phyloP scores from a whole-genome alignment of 179 eudicot species.

The Beta macrorhiza region DNA sequence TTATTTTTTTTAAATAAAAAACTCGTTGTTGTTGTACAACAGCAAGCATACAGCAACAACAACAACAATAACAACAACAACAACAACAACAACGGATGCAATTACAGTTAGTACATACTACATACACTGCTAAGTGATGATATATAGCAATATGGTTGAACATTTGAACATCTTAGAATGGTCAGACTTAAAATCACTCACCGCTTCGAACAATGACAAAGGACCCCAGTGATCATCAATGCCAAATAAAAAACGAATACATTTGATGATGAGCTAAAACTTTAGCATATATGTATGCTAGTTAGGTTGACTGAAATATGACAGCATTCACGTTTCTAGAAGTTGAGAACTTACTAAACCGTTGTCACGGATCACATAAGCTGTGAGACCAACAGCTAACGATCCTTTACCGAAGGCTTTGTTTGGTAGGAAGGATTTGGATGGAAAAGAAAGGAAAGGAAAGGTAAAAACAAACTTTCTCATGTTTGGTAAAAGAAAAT shows the following conservation, averaged over 20 bases:
- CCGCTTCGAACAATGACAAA: too few species aligned
- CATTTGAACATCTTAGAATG: conserved; percentile 6
- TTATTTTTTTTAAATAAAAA: too few species aligned
- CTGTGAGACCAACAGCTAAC: conserved; percentile 99
- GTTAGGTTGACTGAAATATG: not conserved
- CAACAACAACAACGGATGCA: not conserved
- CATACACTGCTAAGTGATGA: not conserved
- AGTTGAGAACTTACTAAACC: conserved; percentile 68
- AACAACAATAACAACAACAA: too few species aligned
- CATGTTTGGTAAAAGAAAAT: too few species aligned
- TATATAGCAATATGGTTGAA: not conserved
- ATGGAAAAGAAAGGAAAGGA: too few species aligned
- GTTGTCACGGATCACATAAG: conserved; percentile 87
- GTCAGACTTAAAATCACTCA: too few species aligned
- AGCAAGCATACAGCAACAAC: too few species aligned
- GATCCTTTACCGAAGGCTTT: conserved; percentile 91
- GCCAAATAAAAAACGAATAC: too few species aligned
- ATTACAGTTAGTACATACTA: not conserved
- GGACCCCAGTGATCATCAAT: too few species aligned
- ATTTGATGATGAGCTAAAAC: not conserved
- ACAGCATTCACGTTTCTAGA: not conserved
- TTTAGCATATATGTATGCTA: not conserved
- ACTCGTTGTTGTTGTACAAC: too few species aligned
- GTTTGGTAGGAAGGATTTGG: too few species aligned
- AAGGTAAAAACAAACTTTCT: too few species aligned